These are phyloP conservation scores for Daldinia grandis DNA, from an alignment of 495 filamentous ascomycete species.

Conservation along the genomic window DNA sequence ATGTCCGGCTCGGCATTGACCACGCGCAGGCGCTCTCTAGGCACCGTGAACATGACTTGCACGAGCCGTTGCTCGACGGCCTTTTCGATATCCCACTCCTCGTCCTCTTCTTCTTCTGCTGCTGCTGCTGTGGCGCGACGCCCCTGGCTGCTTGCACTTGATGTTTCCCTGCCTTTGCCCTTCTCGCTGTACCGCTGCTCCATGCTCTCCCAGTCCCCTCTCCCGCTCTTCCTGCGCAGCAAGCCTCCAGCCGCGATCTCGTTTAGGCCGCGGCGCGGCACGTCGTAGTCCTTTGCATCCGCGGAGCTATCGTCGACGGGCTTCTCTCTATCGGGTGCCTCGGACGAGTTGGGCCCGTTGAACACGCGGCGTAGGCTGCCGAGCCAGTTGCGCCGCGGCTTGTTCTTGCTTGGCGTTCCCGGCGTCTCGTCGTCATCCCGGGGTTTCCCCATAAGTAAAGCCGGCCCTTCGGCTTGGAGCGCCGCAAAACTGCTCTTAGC, in stretches of 20 bases:
- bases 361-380: constrained; percentile 59
- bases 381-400: constrained; percentile 56
- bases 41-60: constrained; percentile 94
- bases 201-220: constrained; percentile 53
- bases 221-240: constrained; percentile 52
- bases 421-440: constrained; percentile 43
- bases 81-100: constrained; percentile 90
- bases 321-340: constrained; percentile 31
- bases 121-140: not conserved
- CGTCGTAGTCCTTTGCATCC: constrained; percentile 45
- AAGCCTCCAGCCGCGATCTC: constrained; percentile 46
- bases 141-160: constrained; percentile 11
- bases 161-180: constrained; percentile 14
- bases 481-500: constrained; percentile 68
- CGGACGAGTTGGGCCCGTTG: constrained; percentile 30
- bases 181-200: constrained; percentile 16
- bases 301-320: constrained; percentile 40
- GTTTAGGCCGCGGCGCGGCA: constrained; percentile 40
- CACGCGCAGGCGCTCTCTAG: constrained; percentile 81
- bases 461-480: constrained; percentile 72
- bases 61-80: constrained; percentile 82
- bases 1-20: constrained; percentile 74
- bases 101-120: constrained; percentile 56
- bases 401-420: constrained; percentile 59
- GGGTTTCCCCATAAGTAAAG: constrained; percentile 58